Evolutionary conservation across 1,284 basidiomycete genomes (phyloP).

Genomic region (Chalciporus sp.): DNA sequence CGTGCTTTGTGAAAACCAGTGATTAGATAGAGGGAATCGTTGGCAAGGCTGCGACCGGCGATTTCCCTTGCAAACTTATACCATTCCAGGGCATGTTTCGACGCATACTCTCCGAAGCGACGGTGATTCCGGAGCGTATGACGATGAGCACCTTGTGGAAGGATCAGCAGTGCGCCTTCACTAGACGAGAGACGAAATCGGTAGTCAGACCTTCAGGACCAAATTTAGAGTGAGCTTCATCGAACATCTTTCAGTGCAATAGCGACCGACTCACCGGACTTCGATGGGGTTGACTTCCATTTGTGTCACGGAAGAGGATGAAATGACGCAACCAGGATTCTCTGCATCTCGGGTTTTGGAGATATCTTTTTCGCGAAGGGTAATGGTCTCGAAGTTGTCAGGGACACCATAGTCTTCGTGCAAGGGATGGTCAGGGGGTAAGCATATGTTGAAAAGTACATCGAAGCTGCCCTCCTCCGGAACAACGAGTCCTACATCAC

Average conservation of each 20-base stretch:
- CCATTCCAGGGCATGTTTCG: background rate
- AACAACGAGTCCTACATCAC: background rate
- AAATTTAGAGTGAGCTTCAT: too few species aligned
- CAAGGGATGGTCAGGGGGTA: conserved; percentile 1
- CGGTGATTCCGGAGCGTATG: background rate
- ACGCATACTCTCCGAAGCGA: background rate
- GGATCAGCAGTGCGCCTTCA: too few species aligned
- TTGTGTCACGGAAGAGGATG: too few species aligned
- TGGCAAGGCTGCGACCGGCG: background rate
- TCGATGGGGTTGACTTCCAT: background rate
- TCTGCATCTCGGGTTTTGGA: background rate
- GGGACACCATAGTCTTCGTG: background rate
- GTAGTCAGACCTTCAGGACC: too few species aligned
- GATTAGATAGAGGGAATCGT: conserved; percentile 13
- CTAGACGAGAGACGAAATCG: too few species aligned
- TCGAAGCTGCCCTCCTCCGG: too few species aligned
- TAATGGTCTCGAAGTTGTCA: background rate
- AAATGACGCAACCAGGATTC: too few species aligned
- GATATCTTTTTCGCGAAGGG: background rate
- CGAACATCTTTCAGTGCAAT: too few species aligned
- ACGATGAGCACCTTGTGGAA: background rate
- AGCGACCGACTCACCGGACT: too few species aligned
- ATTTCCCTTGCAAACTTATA: background rate
- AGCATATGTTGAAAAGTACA: conserved; percentile 17
- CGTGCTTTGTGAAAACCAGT: conserved; percentile 11